Evolutionary conservation across 148 eudicot species (phyloP).

Genomic region (Amaranthus palmeri): DNA sequence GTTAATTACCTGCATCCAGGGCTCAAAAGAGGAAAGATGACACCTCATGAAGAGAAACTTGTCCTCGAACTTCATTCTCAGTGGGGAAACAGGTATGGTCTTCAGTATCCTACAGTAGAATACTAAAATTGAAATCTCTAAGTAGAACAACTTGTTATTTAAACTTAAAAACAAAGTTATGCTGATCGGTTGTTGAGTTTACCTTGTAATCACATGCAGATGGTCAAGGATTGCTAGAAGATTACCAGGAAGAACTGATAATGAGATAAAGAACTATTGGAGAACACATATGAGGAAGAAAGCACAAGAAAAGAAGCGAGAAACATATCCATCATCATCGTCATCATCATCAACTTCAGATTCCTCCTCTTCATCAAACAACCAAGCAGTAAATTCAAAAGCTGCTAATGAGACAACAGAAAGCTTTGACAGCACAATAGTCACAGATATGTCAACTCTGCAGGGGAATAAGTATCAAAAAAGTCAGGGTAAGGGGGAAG

Average conservation of each 20-base stretch:
- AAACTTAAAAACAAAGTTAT: not conserved
- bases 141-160: not conserved
- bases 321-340: constrained; percentile 43
- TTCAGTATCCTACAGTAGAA: constrained; percentile 8
- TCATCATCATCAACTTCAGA: constrained; percentile 30
- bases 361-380: constrained; percentile 36
- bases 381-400: constrained; percentile 22
- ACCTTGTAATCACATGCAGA: constrained; percentile 29
- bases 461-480: constrained; percentile 27
- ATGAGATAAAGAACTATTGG: constrained; percentile 92
- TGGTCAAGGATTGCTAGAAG: constrained; percentile 81
- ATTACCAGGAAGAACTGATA: constrained; percentile 83
- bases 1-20: constrained; percentile 92
- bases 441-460: constrained; percentile 25
- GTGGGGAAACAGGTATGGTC: constrained; percentile 83
- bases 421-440: constrained; percentile 32
- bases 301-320: constrained; percentile 66
- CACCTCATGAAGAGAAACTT: constrained; percentile 78
- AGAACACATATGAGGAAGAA: constrained; percentile 85
- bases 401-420: constrained; percentile 20
- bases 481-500: constrained; percentile 21
- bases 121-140: not conserved
- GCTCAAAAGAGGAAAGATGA: constrained; percentile 85
- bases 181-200: constrained; percentile 1
- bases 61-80: constrained; percentile 76